phyloP scores from a whole-genome alignment of 2,329 filamentous ascomycete genomes.

The Acrocalymma vagum region DNA sequence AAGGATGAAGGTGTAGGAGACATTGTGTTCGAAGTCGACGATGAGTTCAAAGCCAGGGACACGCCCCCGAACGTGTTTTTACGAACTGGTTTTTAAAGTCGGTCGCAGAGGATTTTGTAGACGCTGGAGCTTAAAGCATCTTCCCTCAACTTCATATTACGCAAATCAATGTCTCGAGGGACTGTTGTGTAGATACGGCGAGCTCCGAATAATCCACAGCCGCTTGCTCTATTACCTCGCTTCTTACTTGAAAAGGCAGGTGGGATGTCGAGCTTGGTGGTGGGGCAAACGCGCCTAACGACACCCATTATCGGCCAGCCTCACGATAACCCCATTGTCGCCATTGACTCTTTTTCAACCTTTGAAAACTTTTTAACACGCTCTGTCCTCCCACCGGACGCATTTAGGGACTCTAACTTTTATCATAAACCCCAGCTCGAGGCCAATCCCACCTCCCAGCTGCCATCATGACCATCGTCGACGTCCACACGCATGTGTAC shows the following conservation, averaged over 20 bases:
- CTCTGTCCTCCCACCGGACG: not conserved
- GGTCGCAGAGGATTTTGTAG: too few species aligned
- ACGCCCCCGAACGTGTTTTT: slow-evolving; percentile 46
- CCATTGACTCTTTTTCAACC: not conserved
- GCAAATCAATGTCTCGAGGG: too few species aligned
- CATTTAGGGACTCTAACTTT: slow-evolving; percentile 1
- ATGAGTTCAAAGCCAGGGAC: slow-evolving; percentile 39
- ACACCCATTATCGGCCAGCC: slow-evolving; percentile 26
- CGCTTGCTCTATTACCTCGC: too few species aligned
- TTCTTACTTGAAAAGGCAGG: slow-evolving; percentile 37
- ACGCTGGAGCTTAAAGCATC: too few species aligned
- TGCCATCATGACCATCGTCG: slow-evolving; percentile 56
- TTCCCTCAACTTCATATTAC: too few species aligned
- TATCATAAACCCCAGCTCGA: not conserved
- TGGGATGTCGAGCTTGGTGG: slow-evolving; percentile 33
- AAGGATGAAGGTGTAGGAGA: slow-evolving; percentile 39
- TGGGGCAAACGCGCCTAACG: slow-evolving; percentile 28
- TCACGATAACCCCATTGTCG: slow-evolving; percentile 13
- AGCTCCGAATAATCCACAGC: too few species aligned
- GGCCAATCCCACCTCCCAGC: not conserved
- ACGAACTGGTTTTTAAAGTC: slow-evolving; percentile 33
- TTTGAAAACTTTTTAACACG: too few species aligned
- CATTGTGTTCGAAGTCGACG: slow-evolving; percentile 41
- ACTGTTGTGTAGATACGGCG: too few species aligned
- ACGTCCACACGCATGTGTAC: slow-evolving; percentile 72